Evolutionary conservation across 306 rosid genomes (phyloP).

Genomic region (Urtica urens): DNA sequence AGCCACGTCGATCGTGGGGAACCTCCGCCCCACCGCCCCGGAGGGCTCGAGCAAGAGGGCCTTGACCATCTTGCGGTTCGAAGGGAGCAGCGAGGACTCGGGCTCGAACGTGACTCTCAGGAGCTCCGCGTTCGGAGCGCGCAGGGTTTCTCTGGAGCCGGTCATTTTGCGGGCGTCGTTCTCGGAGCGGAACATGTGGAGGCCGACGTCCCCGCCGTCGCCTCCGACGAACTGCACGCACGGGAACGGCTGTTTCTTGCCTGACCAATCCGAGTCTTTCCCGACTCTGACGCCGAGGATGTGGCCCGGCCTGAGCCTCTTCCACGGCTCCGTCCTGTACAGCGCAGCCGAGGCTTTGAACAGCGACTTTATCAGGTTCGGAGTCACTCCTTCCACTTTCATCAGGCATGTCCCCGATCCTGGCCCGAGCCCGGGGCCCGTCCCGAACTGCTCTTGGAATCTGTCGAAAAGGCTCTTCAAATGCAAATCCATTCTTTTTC

Average conservation of each 20-base stretch:
- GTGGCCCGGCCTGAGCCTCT: slow-evolving; percentile 44
- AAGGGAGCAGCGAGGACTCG: slow-evolving; percentile 51
- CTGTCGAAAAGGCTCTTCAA: slow-evolving; percentile 53
- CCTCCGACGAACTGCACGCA: slow-evolving; percentile 64
- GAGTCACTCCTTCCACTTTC: slow-evolving; percentile 50
- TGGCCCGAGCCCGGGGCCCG: slow-evolving; percentile 64
- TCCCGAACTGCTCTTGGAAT: slow-evolving; percentile 64
- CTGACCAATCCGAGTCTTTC: slow-evolving; percentile 50
- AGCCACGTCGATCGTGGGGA: slow-evolving; percentile 56
- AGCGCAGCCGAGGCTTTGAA: slow-evolving; percentile 60
- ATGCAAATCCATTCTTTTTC: slow-evolving; percentile 59
- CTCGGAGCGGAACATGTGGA: slow-evolving; percentile 46
- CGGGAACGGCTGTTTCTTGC: slow-evolving; percentile 51
- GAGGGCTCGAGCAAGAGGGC: slow-evolving; percentile 33
- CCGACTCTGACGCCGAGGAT: slow-evolving; percentile 52
- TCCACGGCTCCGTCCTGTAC: slow-evolving; percentile 53
- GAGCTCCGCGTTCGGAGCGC: slow-evolving; percentile 44
- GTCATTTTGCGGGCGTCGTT: slow-evolving; percentile 59
- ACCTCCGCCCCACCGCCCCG: slow-evolving; percentile 36
- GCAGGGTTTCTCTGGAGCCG: slow-evolving; percentile 50
- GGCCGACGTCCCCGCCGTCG: slow-evolving; percentile 59
- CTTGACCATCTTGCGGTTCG: slow-evolving; percentile 47
- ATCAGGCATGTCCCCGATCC: slow-evolving; percentile 63
- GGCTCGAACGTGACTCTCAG: slow-evolving; percentile 48
- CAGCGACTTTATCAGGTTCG: slow-evolving; percentile 39